Evolutionary conservation across 345 rosid genomes (phyloP).

Genomic region (thale cress (Arabidopsis thaliana)): TAIR10.1 NC_003076.8:3723501-3724000

Average conservation of each 20-base stretch:
- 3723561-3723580: background rate
- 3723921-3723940: conserved; percentile 43
- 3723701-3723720: background rate
- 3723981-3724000: conserved; percentile 34
- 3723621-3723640: background rate
- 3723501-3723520: background rate
- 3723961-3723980: conserved; percentile 30
- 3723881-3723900: conserved; percentile 20
- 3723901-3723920: conserved; percentile 37
- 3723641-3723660: background rate
- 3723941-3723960: conserved; percentile 18
- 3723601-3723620: background rate
- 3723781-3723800: background rate
- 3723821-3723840: conserved; percentile 12
- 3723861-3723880: conserved; percentile 10
- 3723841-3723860: conserved; percentile 9
- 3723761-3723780: background rate
- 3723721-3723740: too few relatives aligned
- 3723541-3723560: background rate
- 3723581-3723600: background rate
- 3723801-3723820: conserved; percentile 7
- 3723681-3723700: background rate
- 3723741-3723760: background rate
- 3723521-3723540: background rate
- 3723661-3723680: background rate